Evolutionary conservation across 345 rosid genomes (phyloP), one percentile per base, ranked within the genome.

Genomic region (Populus davidiana): DNA sequence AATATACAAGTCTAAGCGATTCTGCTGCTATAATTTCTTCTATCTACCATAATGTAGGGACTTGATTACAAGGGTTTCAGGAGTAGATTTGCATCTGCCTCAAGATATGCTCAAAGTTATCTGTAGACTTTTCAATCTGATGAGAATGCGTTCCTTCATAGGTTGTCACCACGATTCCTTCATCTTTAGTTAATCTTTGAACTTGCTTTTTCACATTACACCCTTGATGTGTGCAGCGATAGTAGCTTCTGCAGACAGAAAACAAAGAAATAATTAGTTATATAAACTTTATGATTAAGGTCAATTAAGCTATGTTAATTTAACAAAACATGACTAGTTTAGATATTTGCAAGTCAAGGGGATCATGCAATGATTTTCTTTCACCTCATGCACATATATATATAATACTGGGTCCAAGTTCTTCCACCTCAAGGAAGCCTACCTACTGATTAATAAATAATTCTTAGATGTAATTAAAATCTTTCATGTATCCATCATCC

Each of bases 141-240:
- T 82, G 85, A 1, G 85, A 78, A 49, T 82, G 85, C 69, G 71
- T 59, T 59, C 85, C 85, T 78, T 82, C 85, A 18, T 82, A 82
- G 25, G 85, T 82, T 50, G 85, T 82, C 44, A 78, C 70, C 63
- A 82, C 85, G 21, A 82, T 20, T 20, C 65, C 79, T 71, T 82
- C 85, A 35, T 82, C 85, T 52, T 73, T 71, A 6, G 81, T 82
- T 67, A 78, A 59, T 74, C 85, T 76, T 17, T 82, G 85, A 21
- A 82, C 81, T 78, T 82, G 85, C 33, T 82, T 82, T 27, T 82
- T 82, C 69, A 82, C 85, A 12, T 65, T 82, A 64, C 85, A 82
- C 4, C 85, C 85, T 71, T 78, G 76, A 67, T 82, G 76, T 11
- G 85, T 82, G 21, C 85, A 82, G 43, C 85, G 54, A 38, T 82